Evolutionary conservation across 2,329 filamentous ascomycete species (phyloP).

Genomic region (Aspergillus ibericus): DNA sequence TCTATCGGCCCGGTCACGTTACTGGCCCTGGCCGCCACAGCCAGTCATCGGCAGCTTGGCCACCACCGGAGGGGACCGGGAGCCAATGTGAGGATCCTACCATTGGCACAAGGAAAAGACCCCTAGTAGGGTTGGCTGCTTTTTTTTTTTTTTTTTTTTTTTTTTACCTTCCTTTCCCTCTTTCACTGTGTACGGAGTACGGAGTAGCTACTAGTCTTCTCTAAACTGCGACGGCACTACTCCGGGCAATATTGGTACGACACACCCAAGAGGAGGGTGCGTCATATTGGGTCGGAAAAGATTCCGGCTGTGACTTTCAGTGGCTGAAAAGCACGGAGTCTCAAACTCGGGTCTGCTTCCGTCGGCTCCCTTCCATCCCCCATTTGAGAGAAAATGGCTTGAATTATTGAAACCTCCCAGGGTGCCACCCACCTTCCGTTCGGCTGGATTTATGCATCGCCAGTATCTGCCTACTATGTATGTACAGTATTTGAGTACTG

Average conservation of each 20-base stretch:
- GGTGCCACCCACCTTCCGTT: neutral
- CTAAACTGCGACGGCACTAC: neutral
- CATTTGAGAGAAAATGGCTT: neutral
- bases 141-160: no score
- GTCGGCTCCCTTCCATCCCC: neutral
- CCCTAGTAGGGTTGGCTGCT: no score
- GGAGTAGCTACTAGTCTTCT: no score
- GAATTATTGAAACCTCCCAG: neutral
- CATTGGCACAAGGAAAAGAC: slow-evolving; percentile 4
- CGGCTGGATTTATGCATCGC: neutral
- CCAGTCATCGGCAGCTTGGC: slow-evolving; percentile 5
- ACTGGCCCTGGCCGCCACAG: slow-evolving; percentile 14
- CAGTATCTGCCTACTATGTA: no score
- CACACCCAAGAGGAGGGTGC: neutral
- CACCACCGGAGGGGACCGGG: slow-evolving; percentile 2
- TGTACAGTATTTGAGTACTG: neutral
- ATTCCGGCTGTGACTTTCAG: neutral
- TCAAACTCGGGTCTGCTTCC: slow-evolving; percentile 3
- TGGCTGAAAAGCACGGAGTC: neutral
- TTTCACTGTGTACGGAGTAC: no score
- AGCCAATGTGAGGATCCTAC: slow-evolving; percentile 2
- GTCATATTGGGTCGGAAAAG: slow-evolving; percentile 6
- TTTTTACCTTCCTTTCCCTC: no score
- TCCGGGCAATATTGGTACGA: neutral
- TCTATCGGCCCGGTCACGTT: slow-evolving; percentile 31